Evolutionary conservation across 164 flowering plant genomes (phyloP).

Genomic region (Malania oleifera): DNA sequence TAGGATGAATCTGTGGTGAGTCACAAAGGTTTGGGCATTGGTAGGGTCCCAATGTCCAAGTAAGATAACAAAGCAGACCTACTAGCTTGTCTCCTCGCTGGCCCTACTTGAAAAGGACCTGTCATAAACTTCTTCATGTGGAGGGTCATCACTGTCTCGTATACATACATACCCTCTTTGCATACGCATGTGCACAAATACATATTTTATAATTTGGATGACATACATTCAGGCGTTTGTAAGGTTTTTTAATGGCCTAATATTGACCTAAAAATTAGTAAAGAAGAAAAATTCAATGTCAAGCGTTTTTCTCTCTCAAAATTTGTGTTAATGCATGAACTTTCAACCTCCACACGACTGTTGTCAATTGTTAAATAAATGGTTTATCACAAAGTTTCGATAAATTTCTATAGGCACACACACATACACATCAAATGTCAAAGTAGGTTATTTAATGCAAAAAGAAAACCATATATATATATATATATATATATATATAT

Average conservation of each 20-base stretch:
- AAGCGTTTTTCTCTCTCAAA: not conserved
- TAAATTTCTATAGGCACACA: too few relatives aligned
- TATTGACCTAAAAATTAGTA: not conserved
- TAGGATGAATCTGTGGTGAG: conserved; percentile 25
- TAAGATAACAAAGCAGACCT: conserved; percentile 15
- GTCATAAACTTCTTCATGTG: conserved; percentile 17
- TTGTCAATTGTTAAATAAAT: too few relatives aligned
- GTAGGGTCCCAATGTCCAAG: conserved; percentile 12
- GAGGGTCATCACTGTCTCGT: conserved; percentile 18
- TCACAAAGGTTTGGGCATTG: conserved; percentile 12
- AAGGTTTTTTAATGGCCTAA: not conserved
- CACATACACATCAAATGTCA: too few relatives aligned
- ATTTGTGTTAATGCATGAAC: not conserved
- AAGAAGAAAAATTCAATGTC: not conserved
- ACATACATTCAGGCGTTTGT: not conserved
- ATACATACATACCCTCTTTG: not conserved
- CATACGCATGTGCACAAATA: not conserved
- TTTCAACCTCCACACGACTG: too few relatives aligned
- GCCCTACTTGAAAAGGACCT: conserved; percentile 23
- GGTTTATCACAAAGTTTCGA: too few relatives aligned
- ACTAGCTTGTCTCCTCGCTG: conserved; percentile 21
- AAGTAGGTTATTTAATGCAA: too few relatives aligned
- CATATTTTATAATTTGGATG: not conserved
- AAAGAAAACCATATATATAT: too few relatives aligned
- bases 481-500: too few relatives aligned